These are phyloP conservation scores for Globisporangium solare DNA, from an alignment of 352 stramenopile genomes.

Conservation along the genomic window DNA sequence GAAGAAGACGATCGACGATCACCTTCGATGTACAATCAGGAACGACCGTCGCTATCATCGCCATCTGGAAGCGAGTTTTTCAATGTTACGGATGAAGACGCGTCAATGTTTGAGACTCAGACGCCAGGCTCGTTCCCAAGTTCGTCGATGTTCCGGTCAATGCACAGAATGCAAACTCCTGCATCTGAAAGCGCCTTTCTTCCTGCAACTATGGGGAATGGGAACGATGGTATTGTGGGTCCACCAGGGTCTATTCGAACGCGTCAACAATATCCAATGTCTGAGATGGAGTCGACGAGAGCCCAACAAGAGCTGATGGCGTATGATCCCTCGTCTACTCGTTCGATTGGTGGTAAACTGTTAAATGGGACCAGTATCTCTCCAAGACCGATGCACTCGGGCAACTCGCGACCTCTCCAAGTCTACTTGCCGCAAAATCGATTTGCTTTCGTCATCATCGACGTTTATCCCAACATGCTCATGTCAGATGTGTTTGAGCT, in stretches of 20 bases:
- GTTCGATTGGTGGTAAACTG: constrained; percentile 36
- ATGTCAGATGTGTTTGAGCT: constrained; percentile 74
- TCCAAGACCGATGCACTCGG: constrained; percentile 37
- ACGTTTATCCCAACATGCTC: constrained; percentile 42
- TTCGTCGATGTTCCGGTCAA: constrained; percentile 45
- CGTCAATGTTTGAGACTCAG: constrained; percentile 24
- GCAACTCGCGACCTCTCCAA: constrained; percentile 44
- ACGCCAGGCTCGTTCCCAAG: constrained; percentile 41
- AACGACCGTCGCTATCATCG: constrained; percentile 21
- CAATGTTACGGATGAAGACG: constrained; percentile 39
- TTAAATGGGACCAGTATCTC: constrained; percentile 28
- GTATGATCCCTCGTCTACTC: constrained; percentile 59
- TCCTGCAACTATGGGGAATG: constrained; percentile 18
- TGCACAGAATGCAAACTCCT: constrained; percentile 67
- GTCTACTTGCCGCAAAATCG: constrained; percentile 85
- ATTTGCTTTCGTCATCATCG: constrained; percentile 77
- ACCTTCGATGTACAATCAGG: constrained; percentile 20
- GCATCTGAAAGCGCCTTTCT: constrained; percentile 22
- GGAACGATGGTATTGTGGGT: constrained; percentile 15
- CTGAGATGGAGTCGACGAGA: constrained; percentile 47
- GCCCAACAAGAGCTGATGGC: constrained; percentile 51
- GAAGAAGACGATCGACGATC: constrained; percentile 23
- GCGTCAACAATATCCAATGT: constrained; percentile 40
- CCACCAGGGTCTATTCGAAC: constrained; percentile 33
- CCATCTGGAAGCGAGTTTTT: constrained; percentile 35